Percentiles rank a stretch among this genome's conserved stretches.
Evolutionary conservation across 225 moss, liverwort and hornwort species (phyloP).

Genomic region (Physcomitrium patens): DNA sequence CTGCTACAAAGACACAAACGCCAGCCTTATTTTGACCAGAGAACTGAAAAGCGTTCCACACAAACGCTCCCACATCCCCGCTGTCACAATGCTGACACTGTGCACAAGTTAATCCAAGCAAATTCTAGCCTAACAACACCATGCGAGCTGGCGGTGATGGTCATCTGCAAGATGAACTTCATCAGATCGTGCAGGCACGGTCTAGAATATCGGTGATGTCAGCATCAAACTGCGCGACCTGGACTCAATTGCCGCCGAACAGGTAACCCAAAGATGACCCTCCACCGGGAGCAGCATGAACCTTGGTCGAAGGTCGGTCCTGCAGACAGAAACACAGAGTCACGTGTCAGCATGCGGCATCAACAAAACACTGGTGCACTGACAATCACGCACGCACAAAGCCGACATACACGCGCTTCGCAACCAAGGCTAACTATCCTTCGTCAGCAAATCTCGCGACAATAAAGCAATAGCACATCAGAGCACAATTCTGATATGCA

Average conservation of each 20-base stretch:
- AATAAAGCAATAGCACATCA: too few relatives aligned
- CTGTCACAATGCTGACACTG: conserved; percentile 39
- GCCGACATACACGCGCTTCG: too few relatives aligned
- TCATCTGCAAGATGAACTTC: conserved; percentile 36
- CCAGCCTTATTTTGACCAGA: conserved; percentile 42
- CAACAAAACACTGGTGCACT: not conserved
- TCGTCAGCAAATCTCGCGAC: too few relatives aligned
- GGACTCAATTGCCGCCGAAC: conserved; percentile 46
- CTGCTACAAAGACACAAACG: conserved; percentile 26
- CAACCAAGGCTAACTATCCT: too few relatives aligned
- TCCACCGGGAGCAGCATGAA: conserved; percentile 58
- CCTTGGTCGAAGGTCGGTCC: conserved; percentile 66
- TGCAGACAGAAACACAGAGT: not conserved
- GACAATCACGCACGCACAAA: not conserved
- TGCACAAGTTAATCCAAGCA: conserved; percentile 37
- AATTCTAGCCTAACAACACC: conserved; percentile 35
- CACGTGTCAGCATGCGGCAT: not conserved
- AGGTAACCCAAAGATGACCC: conserved; percentile 61
- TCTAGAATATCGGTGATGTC: conserved; percentile 17
- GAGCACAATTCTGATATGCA: too few relatives aligned
- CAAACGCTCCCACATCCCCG: conserved; percentile 21
- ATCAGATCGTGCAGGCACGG: conserved; percentile 11
- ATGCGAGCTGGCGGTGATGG: conserved; percentile 12
- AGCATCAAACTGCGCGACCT: conserved; percentile 18
- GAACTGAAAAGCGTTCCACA: conserved; percentile 23